These are phyloP conservation scores for Trichocomaceae sp. DNA, from an alignment of 2,329 filamentous ascomycete genomes.

Conservation along the genomic window DNA sequence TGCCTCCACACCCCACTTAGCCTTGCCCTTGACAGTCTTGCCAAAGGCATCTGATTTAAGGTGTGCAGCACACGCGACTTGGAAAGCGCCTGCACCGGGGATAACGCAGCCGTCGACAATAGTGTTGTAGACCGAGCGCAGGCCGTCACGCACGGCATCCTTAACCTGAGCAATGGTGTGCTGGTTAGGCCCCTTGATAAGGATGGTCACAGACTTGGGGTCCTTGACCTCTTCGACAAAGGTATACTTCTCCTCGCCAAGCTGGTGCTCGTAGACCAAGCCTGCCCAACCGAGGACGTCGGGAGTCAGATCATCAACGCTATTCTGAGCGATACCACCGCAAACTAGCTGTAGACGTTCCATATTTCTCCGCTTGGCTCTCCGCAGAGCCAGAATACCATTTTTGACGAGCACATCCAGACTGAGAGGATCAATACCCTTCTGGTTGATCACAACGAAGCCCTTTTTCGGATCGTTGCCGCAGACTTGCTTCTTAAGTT, in stretches of 20 bases:
- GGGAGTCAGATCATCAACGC: constrained; percentile 82
- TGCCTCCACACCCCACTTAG: constrained; percentile 88
- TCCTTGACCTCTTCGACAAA: constrained; percentile 99
- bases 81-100: constrained; percentile 90
- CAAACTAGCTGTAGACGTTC: constrained; percentile 93
- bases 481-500: constrained; percentile 96
- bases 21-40: constrained; percentile 94
- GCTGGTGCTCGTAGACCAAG: constrained; percentile 90
- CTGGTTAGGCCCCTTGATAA: constrained; percentile 96
- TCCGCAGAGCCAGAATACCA: constrained; percentile 85
- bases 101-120: constrained; percentile 97
- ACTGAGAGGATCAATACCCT: constrained; percentile 94
- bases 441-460: constrained; percentile 98
- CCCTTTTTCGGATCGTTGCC: constrained; percentile 87
- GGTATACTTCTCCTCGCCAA: constrained; percentile 98
- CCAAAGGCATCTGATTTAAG: constrained; percentile 79
- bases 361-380: constrained; percentile 98
- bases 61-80: constrained; percentile 84
- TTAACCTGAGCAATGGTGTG: constrained; percentile 97
- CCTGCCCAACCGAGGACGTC: constrained; percentile 94
- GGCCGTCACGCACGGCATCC: constrained; percentile 88
- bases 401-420: constrained; percentile 97
- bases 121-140: constrained; percentile 97
- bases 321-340: constrained; percentile 88
- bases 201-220: constrained; percentile 90